phyloP scores from a whole-genome alignment of 2,329 filamentous ascomycete genomes.

The Fusarium algeriense region DNA sequence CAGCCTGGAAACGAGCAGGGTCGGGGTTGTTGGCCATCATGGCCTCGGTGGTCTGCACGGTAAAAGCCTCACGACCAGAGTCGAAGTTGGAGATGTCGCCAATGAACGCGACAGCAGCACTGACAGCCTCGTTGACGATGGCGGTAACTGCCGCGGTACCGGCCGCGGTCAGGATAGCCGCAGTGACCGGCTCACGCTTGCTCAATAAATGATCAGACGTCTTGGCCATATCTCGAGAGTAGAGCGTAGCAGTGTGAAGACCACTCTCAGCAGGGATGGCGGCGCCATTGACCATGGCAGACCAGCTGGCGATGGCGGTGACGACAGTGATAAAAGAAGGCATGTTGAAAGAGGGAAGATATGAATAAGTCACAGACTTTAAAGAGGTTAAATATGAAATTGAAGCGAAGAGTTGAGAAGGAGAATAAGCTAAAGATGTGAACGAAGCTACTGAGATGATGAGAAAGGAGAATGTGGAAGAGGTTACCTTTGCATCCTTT shows the following conservation, averaged over 20 bases:
- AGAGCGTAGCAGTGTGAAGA: background rate
- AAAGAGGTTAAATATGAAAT: background rate
- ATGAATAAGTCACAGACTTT: background rate
- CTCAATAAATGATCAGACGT: background rate
- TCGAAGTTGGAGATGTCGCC: constrained; percentile 14
- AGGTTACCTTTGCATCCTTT: too few species aligned
- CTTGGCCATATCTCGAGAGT: background rate
- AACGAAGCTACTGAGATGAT: too few species aligned
- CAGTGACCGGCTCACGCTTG: background rate
- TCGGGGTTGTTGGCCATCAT: constrained; percentile 16
- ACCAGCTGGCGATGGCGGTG: background rate
- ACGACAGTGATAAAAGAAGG: background rate
- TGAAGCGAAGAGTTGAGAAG: background rate
- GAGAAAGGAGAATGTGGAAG: too few species aligned
- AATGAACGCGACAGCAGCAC: background rate
- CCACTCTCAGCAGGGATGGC: background rate
- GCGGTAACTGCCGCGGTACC: constrained; percentile 2
- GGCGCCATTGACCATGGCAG: background rate
- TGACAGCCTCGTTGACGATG: background rate
- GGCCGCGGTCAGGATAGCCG: constrained; percentile 5
- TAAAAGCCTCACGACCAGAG: constrained; percentile 6
- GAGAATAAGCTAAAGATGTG: too few species aligned
- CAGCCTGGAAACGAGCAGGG: background rate
- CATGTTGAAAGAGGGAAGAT: background rate
- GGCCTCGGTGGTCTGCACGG: background rate